Percentiles rank a stretch among this genome's conserved stretches.
These are phyloP conservation scores for Elsinoe arachidis DNA, from an alignment of 2,329 filamentous ascomycete species.

Conservation along the genomic window DNA sequence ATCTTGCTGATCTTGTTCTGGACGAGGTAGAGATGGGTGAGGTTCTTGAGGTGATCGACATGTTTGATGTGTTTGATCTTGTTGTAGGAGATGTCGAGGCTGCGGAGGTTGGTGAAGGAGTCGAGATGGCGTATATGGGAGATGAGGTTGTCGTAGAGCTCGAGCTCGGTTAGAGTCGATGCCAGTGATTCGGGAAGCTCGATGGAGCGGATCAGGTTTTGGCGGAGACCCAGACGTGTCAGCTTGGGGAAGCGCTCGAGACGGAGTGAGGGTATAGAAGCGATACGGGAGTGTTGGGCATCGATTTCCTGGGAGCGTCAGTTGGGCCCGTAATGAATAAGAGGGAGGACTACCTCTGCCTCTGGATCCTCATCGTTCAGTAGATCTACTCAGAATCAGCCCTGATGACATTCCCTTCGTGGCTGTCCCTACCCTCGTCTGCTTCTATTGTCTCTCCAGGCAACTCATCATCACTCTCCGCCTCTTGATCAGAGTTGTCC, in stretches of 20 bases:
- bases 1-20: slow-evolving; percentile 90
- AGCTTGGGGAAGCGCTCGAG: slow-evolving; percentile 70
- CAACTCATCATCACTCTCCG: slow-evolving; percentile 62
- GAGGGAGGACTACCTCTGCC: slow-evolving; percentile 33
- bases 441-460: slow-evolving; percentile 67
- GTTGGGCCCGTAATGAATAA: slow-evolving; percentile 49
- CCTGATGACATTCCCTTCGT: neutral
- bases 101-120: slow-evolving; percentile 63
- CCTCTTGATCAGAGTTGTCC: slow-evolving; percentile 62
- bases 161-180: slow-evolving; percentile 67
- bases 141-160: slow-evolving; percentile 95
- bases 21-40: slow-evolving; percentile 83
- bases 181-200: slow-evolving; percentile 62
- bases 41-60: slow-evolving; percentile 63
- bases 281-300: slow-evolving; percentile 77
- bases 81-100: slow-evolving; percentile 91
- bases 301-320: slow-evolving; percentile 60
- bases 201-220: slow-evolving; percentile 79
- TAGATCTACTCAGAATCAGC: slow-evolving; percentile 39
- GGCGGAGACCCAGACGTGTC: slow-evolving; percentile 73
- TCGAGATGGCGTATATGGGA: slow-evolving; percentile 79
- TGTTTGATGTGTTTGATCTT: slow-evolving; percentile 98
- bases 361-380: slow-evolving; percentile 50
- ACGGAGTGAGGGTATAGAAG: slow-evolving; percentile 66
- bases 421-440: slow-evolving; percentile 58